These are phyloP conservation scores for Rhododendron griersonianum DNA, from an alignment of 148 eudicot species.

Conservation along the genomic window DNA sequence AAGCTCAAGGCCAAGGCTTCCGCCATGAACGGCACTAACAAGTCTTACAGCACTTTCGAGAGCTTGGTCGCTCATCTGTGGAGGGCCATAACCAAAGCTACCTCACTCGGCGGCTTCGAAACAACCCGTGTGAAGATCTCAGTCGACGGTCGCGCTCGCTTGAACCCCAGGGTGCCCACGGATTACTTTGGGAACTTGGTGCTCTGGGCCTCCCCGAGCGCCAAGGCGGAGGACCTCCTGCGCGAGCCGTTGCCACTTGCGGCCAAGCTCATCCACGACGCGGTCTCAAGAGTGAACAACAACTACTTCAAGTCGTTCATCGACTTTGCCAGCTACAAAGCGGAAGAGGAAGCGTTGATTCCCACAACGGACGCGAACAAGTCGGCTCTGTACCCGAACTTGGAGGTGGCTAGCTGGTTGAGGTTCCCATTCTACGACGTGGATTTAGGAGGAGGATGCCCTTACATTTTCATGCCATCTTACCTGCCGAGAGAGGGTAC, in stretches of 20 bases:
- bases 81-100: slow-evolving; percentile 37
- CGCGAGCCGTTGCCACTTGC: slow-evolving; percentile 20
- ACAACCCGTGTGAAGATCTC: slow-evolving; percentile 29
- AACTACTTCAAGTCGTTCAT: slow-evolving; percentile 41
- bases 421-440: slow-evolving; percentile 30
- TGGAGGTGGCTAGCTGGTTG: slow-evolving; percentile 40
- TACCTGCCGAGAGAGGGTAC: slow-evolving; percentile 27
- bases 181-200: slow-evolving; percentile 44
- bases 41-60: slow-evolving; percentile 34
- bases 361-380: slow-evolving; percentile 22
- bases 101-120: slow-evolving; percentile 15
- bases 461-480: slow-evolving; percentile 30
- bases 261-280: slow-evolving; percentile 33
- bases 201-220: slow-evolving; percentile 37
- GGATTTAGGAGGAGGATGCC: slow-evolving; percentile 31
- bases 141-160: slow-evolving; percentile 31
- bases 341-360: slow-evolving; percentile 19
- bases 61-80: slow-evolving; percentile 45
- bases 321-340: slow-evolving; percentile 32
- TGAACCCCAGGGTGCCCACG: slow-evolving; percentile 24
- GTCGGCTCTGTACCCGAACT: slow-evolving; percentile 21
- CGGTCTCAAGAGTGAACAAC: slow-evolving; percentile 26
- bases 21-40: slow-evolving; percentile 13
- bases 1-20: slow-evolving; percentile 38
- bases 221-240: slow-evolving; percentile 29